Percentiles rank a stretch among this genome's conserved stretches.
These are phyloP conservation scores for Boletus rubropictus DNA, from an alignment of 768 basidiomycete species.

Conservation along the genomic window DNA sequence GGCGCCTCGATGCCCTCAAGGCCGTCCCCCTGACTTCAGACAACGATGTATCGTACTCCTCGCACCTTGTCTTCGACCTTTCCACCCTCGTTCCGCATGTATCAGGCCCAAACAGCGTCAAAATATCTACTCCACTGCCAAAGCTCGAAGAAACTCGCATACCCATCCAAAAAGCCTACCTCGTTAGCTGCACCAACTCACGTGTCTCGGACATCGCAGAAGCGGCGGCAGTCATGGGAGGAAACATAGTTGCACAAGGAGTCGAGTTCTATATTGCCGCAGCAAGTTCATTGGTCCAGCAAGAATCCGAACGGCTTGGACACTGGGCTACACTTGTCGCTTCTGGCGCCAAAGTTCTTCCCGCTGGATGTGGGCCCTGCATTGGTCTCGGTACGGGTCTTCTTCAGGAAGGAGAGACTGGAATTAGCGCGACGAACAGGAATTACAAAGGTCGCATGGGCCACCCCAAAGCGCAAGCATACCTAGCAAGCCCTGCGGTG, in stretches of 20 bases:
- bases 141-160: conserved; percentile 69
- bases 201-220: conserved; percentile 91
- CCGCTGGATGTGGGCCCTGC: conserved; percentile 96
- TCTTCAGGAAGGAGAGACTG: conserved; percentile 89
- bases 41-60: conserved; percentile 70
- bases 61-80: conserved; percentile 86
- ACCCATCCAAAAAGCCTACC: conserved; percentile 93
- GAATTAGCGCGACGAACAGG: conserved; percentile 96
- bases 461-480: conserved; percentile 88
- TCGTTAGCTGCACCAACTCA: conserved; percentile 97
- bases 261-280: conserved; percentile 98
- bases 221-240: conserved; percentile 84
- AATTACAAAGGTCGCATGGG: conserved; percentile 99
- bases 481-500: conserved; percentile 93
- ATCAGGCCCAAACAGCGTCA: conserved; percentile 97
- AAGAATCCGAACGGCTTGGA: conserved; percentile 77
- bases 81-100: conserved; percentile 92
- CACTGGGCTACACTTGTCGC: conserved; percentile 83
- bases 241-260: conserved; percentile 72
- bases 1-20: conserved; percentile 62
- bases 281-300: conserved; percentile 87
- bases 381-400: conserved; percentile 93
- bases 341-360: conserved; percentile 89
- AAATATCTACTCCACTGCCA: conserved; percentile 90
- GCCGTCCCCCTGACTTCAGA: conserved; percentile 59